Conservation (phyloP, 768 basidiomycete species). For the Neoboletus brunneissimus region DNA sequence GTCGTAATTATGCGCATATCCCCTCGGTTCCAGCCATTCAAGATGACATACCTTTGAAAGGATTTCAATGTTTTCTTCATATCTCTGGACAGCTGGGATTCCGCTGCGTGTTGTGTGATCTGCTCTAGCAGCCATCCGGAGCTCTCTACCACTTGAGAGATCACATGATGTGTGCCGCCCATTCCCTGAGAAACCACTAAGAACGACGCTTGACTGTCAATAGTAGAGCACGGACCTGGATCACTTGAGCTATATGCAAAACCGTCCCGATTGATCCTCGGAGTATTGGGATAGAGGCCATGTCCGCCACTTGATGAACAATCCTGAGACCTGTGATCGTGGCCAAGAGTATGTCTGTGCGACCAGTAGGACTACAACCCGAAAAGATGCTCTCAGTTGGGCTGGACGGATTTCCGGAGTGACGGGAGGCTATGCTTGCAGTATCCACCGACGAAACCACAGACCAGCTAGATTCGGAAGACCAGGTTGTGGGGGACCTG, state of each 20-base stretch:
- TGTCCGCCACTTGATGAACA: conserved; percentile 6
- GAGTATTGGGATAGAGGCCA: background rate
- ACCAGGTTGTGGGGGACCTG: background rate
- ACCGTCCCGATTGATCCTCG: conserved; percentile 8
- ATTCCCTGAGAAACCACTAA: conserved; percentile 7
- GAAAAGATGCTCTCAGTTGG: background rate
- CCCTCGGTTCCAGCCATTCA: no score
- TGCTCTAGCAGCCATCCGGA: conserved; percentile 15
- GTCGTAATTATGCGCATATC: background rate
- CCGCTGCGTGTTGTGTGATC: background rate
- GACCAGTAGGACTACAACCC: conserved; percentile 3
- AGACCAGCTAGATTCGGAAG: background rate
- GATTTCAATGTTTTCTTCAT: conserved; percentile 1
- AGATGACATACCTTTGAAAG: conserved; percentile 6
- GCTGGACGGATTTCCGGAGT: background rate
- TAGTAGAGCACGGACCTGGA: conserved; percentile 4
- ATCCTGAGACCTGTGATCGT: conserved; percentile 8
- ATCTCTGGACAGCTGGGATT: background rate
- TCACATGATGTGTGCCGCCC: conserved; percentile 14
- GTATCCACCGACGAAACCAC: background rate
- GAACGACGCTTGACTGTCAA: background rate
- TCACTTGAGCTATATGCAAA: conserved; percentile 4
- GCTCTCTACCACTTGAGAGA: conserved; percentile 9
- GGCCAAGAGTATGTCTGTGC: background rate
- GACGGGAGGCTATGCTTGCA: background rate